phyloP scores from a whole-genome alignment of 495 filamentous ascomycete genomes.

The Apodospora peruviana region DNA sequence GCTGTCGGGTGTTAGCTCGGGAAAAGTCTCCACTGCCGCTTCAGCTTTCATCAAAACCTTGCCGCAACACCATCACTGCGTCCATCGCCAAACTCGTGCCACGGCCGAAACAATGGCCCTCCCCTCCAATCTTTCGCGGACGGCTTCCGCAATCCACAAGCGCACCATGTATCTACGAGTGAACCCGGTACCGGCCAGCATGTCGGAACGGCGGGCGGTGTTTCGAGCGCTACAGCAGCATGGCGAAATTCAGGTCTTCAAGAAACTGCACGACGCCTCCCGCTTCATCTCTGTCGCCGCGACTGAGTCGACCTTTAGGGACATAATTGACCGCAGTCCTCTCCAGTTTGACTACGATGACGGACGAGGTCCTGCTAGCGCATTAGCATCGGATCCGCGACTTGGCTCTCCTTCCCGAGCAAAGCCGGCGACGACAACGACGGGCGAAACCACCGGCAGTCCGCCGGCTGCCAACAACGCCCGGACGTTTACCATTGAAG shows the following conservation, averaged over 20 bases:
- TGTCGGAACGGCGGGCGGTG: conserved; percentile 69
- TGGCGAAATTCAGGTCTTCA: conserved; percentile 72
- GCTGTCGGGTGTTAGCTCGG: too few species aligned
- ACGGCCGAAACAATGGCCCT: not conserved
- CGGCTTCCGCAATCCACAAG: not conserved
- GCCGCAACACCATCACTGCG: not conserved
- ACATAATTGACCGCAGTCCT: conserved; percentile 22
- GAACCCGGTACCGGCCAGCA: conserved; percentile 52
- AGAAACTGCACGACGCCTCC: conserved; percentile 48
- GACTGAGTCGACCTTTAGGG: conserved; percentile 13
- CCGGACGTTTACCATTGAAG: conserved; percentile 32
- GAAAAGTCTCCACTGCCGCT: too few species aligned
- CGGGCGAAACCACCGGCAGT: not conserved
- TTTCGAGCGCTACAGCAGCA: conserved; percentile 66
- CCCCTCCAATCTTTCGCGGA: not conserved
- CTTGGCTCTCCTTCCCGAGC: too few species aligned
- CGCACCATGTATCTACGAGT: conserved; percentile 56
- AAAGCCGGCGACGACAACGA: too few species aligned
- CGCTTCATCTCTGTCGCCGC: conserved; percentile 35
- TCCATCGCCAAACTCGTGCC: not conserved
- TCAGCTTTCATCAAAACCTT: too few species aligned
- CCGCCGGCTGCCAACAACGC: not conserved
- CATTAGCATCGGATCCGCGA: too few species aligned
- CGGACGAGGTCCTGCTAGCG: too few species aligned
- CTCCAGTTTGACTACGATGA: conserved; percentile 16